These are phyloP conservation scores for Mallotus nudiflorus DNA, from an alignment of 345 rosid species.

Conservation along the genomic window DNA sequence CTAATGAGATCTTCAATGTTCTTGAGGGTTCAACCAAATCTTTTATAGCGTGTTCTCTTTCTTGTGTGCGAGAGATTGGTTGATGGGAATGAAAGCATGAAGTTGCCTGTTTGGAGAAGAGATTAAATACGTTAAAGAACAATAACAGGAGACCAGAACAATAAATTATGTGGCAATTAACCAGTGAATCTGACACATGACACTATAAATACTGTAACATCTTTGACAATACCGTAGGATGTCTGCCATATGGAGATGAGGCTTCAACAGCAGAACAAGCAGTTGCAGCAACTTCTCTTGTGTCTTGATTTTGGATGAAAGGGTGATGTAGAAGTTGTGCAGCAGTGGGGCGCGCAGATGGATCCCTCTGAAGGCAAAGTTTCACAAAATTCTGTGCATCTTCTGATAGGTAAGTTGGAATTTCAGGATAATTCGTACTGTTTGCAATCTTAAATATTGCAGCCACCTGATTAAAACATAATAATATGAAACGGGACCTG, in stretches of 20 bases:
- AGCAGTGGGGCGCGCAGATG: constrained; percentile 76
- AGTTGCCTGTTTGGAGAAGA: neutral
- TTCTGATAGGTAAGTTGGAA: constrained; percentile 77
- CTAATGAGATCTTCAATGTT: neutral
- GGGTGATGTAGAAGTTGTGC: constrained; percentile 67
- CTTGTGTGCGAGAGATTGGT: neutral
- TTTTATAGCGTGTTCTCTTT: neutral
- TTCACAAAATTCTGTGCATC: constrained; percentile 72
- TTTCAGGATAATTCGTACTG: constrained; percentile 80
- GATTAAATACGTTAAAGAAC: too few species aligned
- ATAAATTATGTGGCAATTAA: too few species aligned
- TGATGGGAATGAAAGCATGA: neutral
- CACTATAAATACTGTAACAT: neutral
- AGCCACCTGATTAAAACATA: constrained; percentile 67
- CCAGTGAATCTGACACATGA: neutral
- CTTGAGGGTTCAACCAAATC: neutral
- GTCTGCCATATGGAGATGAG: neutral
- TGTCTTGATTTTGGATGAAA: constrained; percentile 39
- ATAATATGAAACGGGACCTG: constrained; percentile 3
- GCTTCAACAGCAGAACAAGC: neutral
- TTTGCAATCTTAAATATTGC: constrained; percentile 95
- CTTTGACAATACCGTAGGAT: neutral
- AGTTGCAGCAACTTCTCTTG: neutral
- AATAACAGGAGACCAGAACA: too few species aligned
- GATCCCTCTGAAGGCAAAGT: constrained; percentile 85